Evolutionary conservation across 257 asterid genomes (phyloP), one percentile per base, ranked within the genome.

Genomic region (Voacanga thouarsii): DNA sequence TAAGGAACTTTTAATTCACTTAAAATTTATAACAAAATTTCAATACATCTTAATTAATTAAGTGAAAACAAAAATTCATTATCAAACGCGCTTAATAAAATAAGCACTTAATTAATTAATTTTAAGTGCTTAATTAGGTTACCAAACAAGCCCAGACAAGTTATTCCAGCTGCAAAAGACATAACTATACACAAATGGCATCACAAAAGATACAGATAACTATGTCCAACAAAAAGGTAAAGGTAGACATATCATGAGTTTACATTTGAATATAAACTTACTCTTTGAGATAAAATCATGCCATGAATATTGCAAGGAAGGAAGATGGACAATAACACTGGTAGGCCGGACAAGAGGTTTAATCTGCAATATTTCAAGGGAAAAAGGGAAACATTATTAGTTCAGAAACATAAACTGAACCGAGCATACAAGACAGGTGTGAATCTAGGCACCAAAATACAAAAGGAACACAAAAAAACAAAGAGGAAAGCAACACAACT

Each of bases 321-420:
- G 92, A 71, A 92, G 87, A 66, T 72, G 0, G 33, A 80, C 66
- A 76, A 96, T 96, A 26, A 84, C 80, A 71, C 49, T 84, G 75
- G 99, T 92, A 12, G 99, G 98, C 80, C 83, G 56, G 75, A 93
- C 98, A 66, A 96, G 87, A 19, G 99, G 99, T 83, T 79, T 87
- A 79, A 96, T 96, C 99, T 95, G 97, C 83, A 85, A 71, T 68
- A 68, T 41, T 8, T 7, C 53, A 41, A 33, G 72, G 50, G n/a
- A 26, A n/a, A 67, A 39, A 18, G 9, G 5, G 19, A 41, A 21
- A 39, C 30, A 63, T 8, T 41, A 21, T 67, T 67, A 67, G 24
- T 67, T 28, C 50, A 67, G 51, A 67, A 67, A 67, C 28, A 43
- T n/a, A 59, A 8, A 12, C 24, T 12, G 37, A 21, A 51, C 33